phyloP scores from a whole-genome alignment of 2,329 filamentous ascomycete genomes.

The Penicillium frequentans region DNA sequence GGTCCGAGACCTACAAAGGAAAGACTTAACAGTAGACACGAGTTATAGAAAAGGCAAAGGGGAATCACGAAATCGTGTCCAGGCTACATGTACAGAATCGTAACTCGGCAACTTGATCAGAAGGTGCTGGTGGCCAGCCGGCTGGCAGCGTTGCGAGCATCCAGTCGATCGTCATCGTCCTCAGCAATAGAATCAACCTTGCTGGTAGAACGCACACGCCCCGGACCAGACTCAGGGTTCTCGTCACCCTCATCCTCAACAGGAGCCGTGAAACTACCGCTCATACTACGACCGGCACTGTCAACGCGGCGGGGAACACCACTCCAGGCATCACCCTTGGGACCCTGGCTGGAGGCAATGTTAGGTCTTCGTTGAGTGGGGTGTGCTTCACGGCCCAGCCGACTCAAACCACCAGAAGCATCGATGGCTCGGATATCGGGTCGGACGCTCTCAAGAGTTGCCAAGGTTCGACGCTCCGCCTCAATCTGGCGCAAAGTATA shows the following conservation, averaged over 20 bases:
- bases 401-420: conserved; percentile 81
- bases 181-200: conserved; percentile 45
- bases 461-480: conserved; percentile 85
- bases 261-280: conserved; percentile 67
- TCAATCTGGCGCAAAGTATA: conserved; percentile 95
- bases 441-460: conserved; percentile 88
- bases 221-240: conserved; percentile 42
- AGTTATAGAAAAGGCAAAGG: conserved; percentile 22
- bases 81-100: conserved; percentile 35
- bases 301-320: conserved; percentile 84
- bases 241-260: conserved; percentile 62
- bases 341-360: conserved; percentile 85
- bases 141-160: conserved; percentile 93
- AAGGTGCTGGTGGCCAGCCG: conserved; percentile 93
- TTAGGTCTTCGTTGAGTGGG: conserved; percentile 72
- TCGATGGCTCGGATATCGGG: conserved; percentile 94
- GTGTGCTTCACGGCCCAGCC: conserved; percentile 85
- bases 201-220: conserved; percentile 49
- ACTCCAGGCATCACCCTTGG: conserved; percentile 98
- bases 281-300: conserved; percentile 73
- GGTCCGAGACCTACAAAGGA: conserved; percentile 18
- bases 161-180: conserved; percentile 82
- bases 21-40: conserved; percentile 25
- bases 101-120: conserved; percentile 45
- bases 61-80: conserved; percentile 34